Evolutionary conservation across 176 grass and related monocot species (phyloP).

Genomic region (Paspalum notatum): DNA sequence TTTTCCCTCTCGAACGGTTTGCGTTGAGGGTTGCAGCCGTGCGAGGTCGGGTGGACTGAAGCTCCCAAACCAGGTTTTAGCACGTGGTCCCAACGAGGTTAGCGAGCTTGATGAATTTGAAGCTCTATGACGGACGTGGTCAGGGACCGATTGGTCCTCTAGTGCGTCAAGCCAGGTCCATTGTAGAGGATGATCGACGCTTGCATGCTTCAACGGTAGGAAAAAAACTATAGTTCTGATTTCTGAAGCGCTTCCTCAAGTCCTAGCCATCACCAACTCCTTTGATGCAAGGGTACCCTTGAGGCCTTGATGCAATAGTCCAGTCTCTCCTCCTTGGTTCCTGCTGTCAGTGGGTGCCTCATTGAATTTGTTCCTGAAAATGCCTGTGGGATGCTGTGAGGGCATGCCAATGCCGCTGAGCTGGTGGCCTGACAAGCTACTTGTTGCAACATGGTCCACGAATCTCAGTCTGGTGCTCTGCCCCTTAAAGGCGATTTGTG

Average conservation of each 20-base stretch:
- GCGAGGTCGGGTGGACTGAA: not conserved
- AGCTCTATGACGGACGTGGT: not conserved
- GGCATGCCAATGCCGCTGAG: not conserved
- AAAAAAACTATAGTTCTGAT: not conserved
- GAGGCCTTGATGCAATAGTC: too few relatives aligned
- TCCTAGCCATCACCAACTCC: not conserved
- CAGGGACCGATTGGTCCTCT: not conserved
- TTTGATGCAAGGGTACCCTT: not conserved
- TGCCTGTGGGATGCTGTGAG: not conserved
- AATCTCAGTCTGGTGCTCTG: not conserved
- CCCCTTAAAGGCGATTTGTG: not conserved
- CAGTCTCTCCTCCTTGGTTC: not conserved
- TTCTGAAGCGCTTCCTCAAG: not conserved
- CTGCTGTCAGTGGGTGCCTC: not conserved
- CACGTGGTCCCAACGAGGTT: not conserved
- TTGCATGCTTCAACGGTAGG: not conserved
- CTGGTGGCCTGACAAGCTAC: not conserved
- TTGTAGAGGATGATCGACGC: not conserved
- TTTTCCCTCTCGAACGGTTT: too few relatives aligned
- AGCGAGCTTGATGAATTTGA: too few relatives aligned
- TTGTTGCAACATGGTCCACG: not conserved
- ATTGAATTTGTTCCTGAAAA: not conserved
- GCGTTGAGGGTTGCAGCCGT: not conserved
- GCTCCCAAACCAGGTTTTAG: constrained; percentile 13
- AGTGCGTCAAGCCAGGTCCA: not conserved